A percentile compares a stretch with the other conserved stretches of the same genome.
Conservation (phyloP, 805 yeast genomes). For the Candida bentonensis region DNA sequence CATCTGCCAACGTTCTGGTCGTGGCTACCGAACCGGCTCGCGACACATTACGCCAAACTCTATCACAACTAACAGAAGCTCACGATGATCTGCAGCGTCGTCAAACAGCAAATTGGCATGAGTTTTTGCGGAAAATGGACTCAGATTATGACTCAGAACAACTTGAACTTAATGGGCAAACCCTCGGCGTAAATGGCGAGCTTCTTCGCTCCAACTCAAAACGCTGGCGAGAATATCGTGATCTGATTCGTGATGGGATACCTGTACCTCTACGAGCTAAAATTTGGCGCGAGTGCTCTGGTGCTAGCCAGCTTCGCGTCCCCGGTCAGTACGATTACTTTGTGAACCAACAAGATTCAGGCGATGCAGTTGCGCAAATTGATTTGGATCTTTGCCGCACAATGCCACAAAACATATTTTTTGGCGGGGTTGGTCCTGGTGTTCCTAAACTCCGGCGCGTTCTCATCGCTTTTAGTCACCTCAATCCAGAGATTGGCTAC, state of each 20-base stretch:
- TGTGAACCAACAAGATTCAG: slow-evolving; percentile 12
- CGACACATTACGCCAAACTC: slow-evolving; percentile 2
- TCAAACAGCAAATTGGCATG: slow-evolving; percentile 32
- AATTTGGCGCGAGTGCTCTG: slow-evolving; percentile 43
- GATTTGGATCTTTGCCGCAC: slow-evolving; percentile 41
- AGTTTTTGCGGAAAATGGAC: slow-evolving; percentile 24
- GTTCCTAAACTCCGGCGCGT: slow-evolving; percentile 43
- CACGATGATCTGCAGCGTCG: slow-evolving; percentile 31
- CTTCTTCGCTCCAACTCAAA: slow-evolving; percentile 22
- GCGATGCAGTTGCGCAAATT: slow-evolving; percentile 33
- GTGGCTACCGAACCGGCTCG: neutral
- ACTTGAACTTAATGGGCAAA: slow-evolving; percentile 11
- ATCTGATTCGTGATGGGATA: slow-evolving; percentile 32
- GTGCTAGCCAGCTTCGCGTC: slow-evolving; percentile 29
- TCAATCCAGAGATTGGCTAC: slow-evolving; percentile 16
- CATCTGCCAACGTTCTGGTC: slow-evolving; percentile 9
- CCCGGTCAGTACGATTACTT: slow-evolving; percentile 34
- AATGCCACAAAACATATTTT: slow-evolving; percentile 39
- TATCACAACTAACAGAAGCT: slow-evolving; percentile 27
- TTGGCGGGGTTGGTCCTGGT: slow-evolving; percentile 43
- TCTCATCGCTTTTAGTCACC: slow-evolving; percentile 55
- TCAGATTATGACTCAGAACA: slow-evolving; percentile 15
- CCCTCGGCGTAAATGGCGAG: slow-evolving; percentile 14
- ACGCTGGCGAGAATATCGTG: slow-evolving; percentile 20
- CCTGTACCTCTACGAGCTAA: slow-evolving; percentile 33